Evolutionary conservation across 805 yeast species (phyloP).

Genomic region (Yueomyces sinensis): DNA sequence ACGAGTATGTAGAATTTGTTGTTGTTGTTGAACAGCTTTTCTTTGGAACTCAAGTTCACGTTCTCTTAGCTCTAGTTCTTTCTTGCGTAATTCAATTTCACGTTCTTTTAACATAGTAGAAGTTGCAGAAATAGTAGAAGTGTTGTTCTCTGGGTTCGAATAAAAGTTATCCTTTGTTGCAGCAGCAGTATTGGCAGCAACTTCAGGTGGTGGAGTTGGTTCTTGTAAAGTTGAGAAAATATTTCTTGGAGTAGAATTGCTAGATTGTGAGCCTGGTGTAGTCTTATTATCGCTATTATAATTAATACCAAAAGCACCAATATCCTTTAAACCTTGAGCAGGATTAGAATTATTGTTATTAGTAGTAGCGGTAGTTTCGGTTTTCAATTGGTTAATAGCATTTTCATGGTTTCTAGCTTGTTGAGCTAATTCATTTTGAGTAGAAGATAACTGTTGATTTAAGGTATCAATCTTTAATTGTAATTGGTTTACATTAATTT

Average conservation of each 20-base stretch:
- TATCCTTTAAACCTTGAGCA: slow-evolving; percentile 19
- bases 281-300: slow-evolving; percentile 7
- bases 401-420: neutral
- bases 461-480: slow-evolving; percentile 2
- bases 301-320: slow-evolving; percentile 19
- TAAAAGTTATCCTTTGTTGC: slow-evolving; percentile 7
- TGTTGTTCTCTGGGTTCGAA: neutral
- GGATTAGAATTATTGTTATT: slow-evolving; percentile 9
- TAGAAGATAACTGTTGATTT: neutral
- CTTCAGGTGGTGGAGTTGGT: slow-evolving; percentile 18
- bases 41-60: slow-evolving; percentile 19
- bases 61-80: slow-evolving; percentile 19
- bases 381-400: neutral
- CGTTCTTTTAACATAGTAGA: slow-evolving; percentile 17
- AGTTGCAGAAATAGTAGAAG: slow-evolving; percentile 7
- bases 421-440: neutral
- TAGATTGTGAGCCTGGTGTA: neutral
- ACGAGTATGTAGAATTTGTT: slow-evolving; percentile 1
- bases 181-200: slow-evolving; percentile 20
- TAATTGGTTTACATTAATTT: slow-evolving; percentile 1
- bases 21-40: slow-evolving; percentile 9
- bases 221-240: neutral
- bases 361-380: neutral
- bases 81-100: slow-evolving; percentile 17
- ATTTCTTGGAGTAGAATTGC: no score